phyloP scores from a whole-genome alignment of 176 grass and related monocot genomes.

The Avena eriantha region DNA sequence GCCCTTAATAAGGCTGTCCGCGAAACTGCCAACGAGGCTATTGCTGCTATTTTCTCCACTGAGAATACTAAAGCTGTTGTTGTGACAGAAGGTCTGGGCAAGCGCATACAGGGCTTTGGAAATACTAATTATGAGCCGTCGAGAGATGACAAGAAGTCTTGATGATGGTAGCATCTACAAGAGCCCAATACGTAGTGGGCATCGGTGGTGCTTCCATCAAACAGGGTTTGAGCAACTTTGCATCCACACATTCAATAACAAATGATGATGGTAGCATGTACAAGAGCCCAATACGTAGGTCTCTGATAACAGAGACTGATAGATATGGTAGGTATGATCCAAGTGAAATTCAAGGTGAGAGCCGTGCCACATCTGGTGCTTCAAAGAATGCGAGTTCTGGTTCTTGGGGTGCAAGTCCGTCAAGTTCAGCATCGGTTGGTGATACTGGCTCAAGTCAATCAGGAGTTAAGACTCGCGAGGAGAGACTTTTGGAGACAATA shows the following conservation, averaged over 20 bases:
- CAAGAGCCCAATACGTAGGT: slow-evolving; percentile 87
- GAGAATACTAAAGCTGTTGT: slow-evolving; percentile 68
- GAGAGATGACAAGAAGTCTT: slow-evolving; percentile 87
- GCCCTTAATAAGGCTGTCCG: slow-evolving; percentile 87
- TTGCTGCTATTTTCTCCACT: slow-evolving; percentile 86
- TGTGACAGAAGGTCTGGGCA: slow-evolving; percentile 70
- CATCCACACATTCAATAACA: slow-evolving; percentile 77
- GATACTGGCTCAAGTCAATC: slow-evolving; percentile 65
- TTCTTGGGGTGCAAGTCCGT: slow-evolving; percentile 72
- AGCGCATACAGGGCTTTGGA: slow-evolving; percentile 97
- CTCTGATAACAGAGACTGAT: slow-evolving; percentile 82
- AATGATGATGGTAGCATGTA: slow-evolving; percentile 73
- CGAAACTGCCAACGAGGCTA: slow-evolving; percentile 85
- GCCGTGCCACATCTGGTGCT: slow-evolving; percentile 53
- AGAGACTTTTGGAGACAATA: slow-evolving; percentile 91
- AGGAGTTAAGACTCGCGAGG: slow-evolving; percentile 77
- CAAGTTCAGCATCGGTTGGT: slow-evolving; percentile 53
- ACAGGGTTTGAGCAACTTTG: slow-evolving; percentile 90
- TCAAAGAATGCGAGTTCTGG: slow-evolving; percentile 61
- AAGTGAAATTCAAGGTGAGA: slow-evolving; percentile 68
- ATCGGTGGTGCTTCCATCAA: slow-evolving; percentile 91
- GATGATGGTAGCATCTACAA: too few species aligned
- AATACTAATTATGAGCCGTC: slow-evolving; percentile 87
- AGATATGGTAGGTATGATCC: slow-evolving; percentile 71
- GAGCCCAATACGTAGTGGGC: too few species aligned